These are phyloP conservation scores for Magnolia changhungtana DNA, from an alignment of 164 flowering plant genomes.

Conservation along the genomic window DNA sequence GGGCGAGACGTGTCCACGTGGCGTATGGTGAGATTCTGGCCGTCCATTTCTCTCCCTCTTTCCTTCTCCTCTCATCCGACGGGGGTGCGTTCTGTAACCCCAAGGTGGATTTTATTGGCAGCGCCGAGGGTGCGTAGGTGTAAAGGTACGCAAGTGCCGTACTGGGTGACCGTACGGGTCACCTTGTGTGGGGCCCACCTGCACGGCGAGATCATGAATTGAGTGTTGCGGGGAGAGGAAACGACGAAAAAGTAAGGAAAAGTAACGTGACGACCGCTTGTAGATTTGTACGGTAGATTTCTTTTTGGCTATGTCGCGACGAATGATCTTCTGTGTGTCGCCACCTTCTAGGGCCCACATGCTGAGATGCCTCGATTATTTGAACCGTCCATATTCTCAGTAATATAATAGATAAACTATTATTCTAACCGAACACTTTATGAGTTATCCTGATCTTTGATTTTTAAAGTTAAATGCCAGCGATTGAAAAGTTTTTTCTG, in stretches of 20 bases:
- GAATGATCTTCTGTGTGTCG: too few species aligned
- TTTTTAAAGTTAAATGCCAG: too few species aligned
- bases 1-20: constrained; percentile 67
- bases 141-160: neutral
- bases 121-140: constrained; percentile 18
- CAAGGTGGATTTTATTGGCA: constrained; percentile 6
- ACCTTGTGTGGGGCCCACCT: constrained; percentile 26
- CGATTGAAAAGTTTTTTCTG: too few species aligned
- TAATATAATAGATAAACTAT: too few species aligned
- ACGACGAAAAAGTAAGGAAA: neutral
- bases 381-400: too few species aligned
- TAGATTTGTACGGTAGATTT: too few species aligned
- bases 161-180: constrained; percentile 8
- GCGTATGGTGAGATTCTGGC: constrained; percentile 30
- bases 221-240: neutral
- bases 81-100: neutral
- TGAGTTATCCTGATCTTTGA: too few species aligned
- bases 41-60: constrained; percentile 39
- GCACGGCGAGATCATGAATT: constrained; percentile 6
- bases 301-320: too few species aligned
- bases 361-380: too few species aligned
- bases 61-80: constrained; percentile 6
- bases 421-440: too few species aligned
- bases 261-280: too few species aligned
- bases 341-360: too few species aligned